Conservation (phyloP, 768 basidiomycete genomes). For the Boletus subparvulus region DNA sequence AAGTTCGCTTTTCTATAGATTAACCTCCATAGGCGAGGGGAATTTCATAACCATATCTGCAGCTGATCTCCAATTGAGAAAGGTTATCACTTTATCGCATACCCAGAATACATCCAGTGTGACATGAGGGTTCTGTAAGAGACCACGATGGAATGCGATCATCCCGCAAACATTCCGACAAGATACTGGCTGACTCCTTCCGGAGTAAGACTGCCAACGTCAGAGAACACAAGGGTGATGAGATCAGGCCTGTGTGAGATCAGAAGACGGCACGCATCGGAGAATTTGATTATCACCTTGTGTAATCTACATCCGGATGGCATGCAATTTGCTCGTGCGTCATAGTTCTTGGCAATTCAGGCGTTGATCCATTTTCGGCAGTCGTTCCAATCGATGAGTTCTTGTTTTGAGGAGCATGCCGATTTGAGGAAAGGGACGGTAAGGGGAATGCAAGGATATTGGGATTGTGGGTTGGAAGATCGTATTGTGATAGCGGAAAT, state of each 20-base stretch:
- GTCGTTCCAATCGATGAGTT: conserved; percentile 1
- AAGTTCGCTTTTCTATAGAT: conserved; percentile 12
- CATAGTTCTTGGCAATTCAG: conserved; percentile 42
- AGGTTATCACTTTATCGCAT: conserved; percentile 39
- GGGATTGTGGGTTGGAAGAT: conserved; percentile 80
- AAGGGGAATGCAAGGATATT: conserved; percentile 70
- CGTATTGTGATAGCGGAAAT: conserved; percentile 90
- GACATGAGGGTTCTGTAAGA: neutral
- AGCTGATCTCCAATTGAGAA: conserved; percentile 23
- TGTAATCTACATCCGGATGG: conserved; percentile 92
- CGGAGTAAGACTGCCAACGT: conserved; percentile 89
- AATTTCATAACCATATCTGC: conserved; percentile 19
- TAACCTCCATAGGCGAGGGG: conserved; percentile 12
- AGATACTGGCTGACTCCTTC: conserved; percentile 94
- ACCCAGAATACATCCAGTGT: conserved; percentile 9
- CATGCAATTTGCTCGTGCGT: conserved; percentile 78
- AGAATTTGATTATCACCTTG: conserved; percentile 54
- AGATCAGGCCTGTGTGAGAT: conserved; percentile 70
- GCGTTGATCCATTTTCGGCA: conserved; percentile 1
- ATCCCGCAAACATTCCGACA: conserved; percentile 91
- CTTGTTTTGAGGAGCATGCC: conserved; percentile 1
- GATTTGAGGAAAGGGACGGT: conserved; percentile 19
- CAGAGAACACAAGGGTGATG: conserved; percentile 91
- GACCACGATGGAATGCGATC: conserved; percentile 20
- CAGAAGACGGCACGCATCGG: conserved; percentile 17